phyloP scores from a whole-genome alignment of 345 rosid genomes.

The Eucalyptus cladocalyx region DNA sequence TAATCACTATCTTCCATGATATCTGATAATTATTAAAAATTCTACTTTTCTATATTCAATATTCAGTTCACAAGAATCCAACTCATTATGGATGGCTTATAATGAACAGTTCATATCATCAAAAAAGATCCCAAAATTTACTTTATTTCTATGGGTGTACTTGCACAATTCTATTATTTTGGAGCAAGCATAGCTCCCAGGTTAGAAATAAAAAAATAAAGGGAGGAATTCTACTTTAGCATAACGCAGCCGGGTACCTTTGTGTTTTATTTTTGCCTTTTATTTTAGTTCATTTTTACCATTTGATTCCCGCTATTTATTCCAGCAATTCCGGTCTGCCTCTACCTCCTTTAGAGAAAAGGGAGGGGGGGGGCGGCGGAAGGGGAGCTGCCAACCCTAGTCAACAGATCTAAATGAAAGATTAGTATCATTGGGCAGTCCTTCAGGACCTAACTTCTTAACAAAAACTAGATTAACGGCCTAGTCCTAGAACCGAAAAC shows the following conservation, averaged over 20 bases:
- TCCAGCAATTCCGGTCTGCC: too few relatives aligned
- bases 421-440: too few relatives aligned
- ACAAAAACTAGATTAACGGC: not conserved
- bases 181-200: too few relatives aligned
- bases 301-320: not conserved
- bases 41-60: not conserved
- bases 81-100: not conserved
- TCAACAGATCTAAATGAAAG: too few relatives aligned
- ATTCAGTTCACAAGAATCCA: too few relatives aligned
- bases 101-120: not conserved
- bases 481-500: not conserved
- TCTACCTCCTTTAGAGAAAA: too few relatives aligned
- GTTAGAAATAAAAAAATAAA: too few relatives aligned
- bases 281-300: too few relatives aligned
- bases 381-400: too few relatives aligned
- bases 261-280: not conserved
- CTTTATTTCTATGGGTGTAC: not conserved
- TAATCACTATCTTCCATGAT: not conserved
- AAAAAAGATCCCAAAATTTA: not conserved
- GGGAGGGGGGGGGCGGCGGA: too few relatives aligned
- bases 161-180: not conserved
- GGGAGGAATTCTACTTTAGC: too few relatives aligned
- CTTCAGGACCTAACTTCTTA: not conserved
- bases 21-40: too few relatives aligned
- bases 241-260: not conserved